phyloP scores from a whole-genome alignment of 768 basidiomycete genomes.

The Trametes elegans region DNA sequence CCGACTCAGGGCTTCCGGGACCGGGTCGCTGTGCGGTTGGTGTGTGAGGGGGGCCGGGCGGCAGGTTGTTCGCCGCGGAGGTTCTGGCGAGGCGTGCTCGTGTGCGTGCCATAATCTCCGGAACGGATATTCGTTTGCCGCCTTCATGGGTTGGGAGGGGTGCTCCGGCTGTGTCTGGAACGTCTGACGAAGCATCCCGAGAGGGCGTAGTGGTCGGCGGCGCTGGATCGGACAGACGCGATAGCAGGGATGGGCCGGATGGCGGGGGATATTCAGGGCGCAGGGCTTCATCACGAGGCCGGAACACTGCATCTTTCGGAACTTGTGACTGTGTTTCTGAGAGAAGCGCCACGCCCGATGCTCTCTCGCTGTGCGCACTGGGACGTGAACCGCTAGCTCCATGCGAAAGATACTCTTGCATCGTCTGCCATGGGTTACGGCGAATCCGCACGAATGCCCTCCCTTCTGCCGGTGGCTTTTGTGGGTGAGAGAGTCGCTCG shows the following conservation, averaged over 20 bases:
- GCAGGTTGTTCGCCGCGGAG: conserved; percentile 13
- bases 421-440: conserved; percentile 16
- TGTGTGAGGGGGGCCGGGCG: conserved; percentile 6
- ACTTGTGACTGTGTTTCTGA: conserved; percentile 5
- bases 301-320: background rate
- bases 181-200: conserved; percentile 14
- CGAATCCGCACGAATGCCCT: conserved; percentile 1
- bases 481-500: background rate
- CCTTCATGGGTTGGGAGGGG: background rate
- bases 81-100: conserved; percentile 24
- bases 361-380: background rate
- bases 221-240: conserved; percentile 29
- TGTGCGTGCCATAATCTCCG: conserved; percentile 32
- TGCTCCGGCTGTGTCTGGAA: conserved; percentile 18
- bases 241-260: conserved; percentile 24
- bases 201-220: conserved; percentile 1
- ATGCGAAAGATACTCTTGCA: conserved; percentile 12
- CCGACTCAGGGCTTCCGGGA: conserved; percentile 3
- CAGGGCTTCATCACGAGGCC: conserved; percentile 8
- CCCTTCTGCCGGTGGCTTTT: background rate
- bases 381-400: background rate
- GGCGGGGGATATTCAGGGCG: conserved; percentile 11
- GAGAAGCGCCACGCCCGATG: background rate
- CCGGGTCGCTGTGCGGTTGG: conserved; percentile 6
- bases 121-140: conserved; percentile 13